These are phyloP conservation scores for Ophiostoma sp. DNA, from an alignment of 2,329 filamentous ascomycete genomes.

Conservation along the genomic window DNA sequence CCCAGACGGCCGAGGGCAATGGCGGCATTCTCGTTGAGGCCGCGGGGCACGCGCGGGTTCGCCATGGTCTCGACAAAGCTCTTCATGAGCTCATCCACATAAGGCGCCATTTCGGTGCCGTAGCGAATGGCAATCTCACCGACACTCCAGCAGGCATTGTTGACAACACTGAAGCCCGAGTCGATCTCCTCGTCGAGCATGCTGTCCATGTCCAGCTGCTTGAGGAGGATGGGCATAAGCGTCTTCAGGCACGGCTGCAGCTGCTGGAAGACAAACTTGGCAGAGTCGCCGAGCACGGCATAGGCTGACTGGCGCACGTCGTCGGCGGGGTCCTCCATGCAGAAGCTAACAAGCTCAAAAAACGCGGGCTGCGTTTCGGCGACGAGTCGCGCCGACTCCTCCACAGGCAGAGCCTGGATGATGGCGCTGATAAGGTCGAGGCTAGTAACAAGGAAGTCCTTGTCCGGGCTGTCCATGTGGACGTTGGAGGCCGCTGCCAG, in stretches of 20 bases:
- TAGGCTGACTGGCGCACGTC: slow-evolving; percentile 96
- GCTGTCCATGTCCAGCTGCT: slow-evolving; percentile 77
- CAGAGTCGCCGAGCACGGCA: slow-evolving; percentile 87
- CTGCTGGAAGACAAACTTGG: slow-evolving; percentile 83
- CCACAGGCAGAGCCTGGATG: slow-evolving; percentile 75
- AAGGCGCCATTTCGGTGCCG: slow-evolving; percentile 68
- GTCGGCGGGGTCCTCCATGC: slow-evolving; percentile 85
- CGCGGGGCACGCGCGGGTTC: slow-evolving; percentile 77
- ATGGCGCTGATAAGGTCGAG: slow-evolving; percentile 89
- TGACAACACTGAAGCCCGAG: slow-evolving; percentile 83
- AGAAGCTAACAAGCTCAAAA: slow-evolving; percentile 85
- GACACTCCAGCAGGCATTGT: slow-evolving; percentile 96
- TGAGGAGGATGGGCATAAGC: slow-evolving; percentile 75
- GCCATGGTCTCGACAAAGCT: slow-evolving; percentile 76
- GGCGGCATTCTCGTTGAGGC: slow-evolving; percentile 87
- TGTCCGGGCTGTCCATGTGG: slow-evolving; percentile 73
- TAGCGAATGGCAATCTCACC: slow-evolving; percentile 86
- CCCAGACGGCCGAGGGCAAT: slow-evolving; percentile 88
- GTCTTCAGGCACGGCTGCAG: slow-evolving; percentile 67
- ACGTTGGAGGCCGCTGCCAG: slow-evolving; percentile 64
- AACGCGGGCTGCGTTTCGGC: slow-evolving; percentile 71
- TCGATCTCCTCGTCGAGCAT: slow-evolving; percentile 76
- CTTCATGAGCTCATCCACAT: slow-evolving; percentile 69
- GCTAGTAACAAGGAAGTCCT: slow-evolving; percentile 94
- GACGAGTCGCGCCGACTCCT: slow-evolving; percentile 72